Evolutionary conservation across 2,329 filamentous ascomycete genomes (phyloP), one percentile per base, ranked within the genome.

Genomic region (Cladorrhinum sp.): DNA sequence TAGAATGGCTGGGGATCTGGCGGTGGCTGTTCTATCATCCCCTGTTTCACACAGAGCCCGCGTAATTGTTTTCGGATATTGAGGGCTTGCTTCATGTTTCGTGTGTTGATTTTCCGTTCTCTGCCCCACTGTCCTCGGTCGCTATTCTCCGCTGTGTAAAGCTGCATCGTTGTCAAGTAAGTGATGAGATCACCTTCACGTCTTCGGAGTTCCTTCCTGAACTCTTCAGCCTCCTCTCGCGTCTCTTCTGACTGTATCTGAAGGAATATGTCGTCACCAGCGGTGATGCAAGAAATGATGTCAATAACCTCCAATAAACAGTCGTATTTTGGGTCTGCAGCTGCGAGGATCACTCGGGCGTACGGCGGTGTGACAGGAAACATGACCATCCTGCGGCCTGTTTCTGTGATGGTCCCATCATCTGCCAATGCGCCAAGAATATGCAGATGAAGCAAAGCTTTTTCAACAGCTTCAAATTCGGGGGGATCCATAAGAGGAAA

Each of bases 401-500:
- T 79, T 0, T 83, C 76, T 3, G 89, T 97, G 69, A 99, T 91
- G 1, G 78, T 77, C 5, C 91, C 92, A 6, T 85, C 78, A 22
- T 90, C 85, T 2, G 85, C 81, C 0, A 99, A 75, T 0, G 93
- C 92, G 10, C 88, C 86, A 2, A 99, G 85, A 36, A 89, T 84
- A 57, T 92, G 85, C 0, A 99, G 82, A 57, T 95, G 90, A 5
- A 95, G 75, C 1, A 97, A 78, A 0, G 93, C 92, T 66, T 92
- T 92, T 67, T 93, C 87, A 54, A 97, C 84, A 0, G 90, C 83
- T 64, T 96, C 89, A 2, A 86, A 76, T 8, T 90, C 86, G 0
- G 95, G 95, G 0, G 84, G 82, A 58, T 96, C 92, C 72, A 98
- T 87, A 52, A 97, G 85, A 0, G 93, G 92, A 64, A 99, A 99